Conservation (phyloP, 108 stramenopile genomes). For the Craspedostauros australis region DNA sequence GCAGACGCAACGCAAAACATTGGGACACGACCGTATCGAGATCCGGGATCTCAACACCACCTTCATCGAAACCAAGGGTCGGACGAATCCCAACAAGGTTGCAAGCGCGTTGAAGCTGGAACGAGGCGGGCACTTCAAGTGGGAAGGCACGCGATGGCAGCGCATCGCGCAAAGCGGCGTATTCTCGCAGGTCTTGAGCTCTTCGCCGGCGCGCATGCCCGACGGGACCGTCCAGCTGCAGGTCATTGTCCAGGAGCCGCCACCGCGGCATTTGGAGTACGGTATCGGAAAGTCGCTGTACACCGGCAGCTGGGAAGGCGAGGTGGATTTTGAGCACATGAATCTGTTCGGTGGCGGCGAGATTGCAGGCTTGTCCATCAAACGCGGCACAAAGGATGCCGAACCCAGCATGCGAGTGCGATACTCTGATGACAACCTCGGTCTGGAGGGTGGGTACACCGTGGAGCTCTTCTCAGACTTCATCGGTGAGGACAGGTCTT, state of each 20-base stretch:
- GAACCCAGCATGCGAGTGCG: slow-evolving; percentile 33
- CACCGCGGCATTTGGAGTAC: slow-evolving; percentile 74
- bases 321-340: slow-evolving; percentile 67
- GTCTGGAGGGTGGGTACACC: slow-evolving; percentile 61
- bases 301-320: slow-evolving; percentile 73
- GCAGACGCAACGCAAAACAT: slow-evolving; percentile 8
- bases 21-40: slow-evolving; percentile 8
- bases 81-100: slow-evolving; percentile 51
- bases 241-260: slow-evolving; percentile 64
- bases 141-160: slow-evolving; percentile 33
- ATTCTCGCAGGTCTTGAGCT: slow-evolving; percentile 26
- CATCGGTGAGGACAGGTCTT: slow-evolving; percentile 46
- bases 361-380: slow-evolving; percentile 44
- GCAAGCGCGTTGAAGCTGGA: slow-evolving; percentile 47
- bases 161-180: slow-evolving; percentile 49
- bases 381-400: slow-evolving; percentile 62
- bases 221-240: slow-evolving; percentile 64
- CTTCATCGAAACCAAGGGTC: slow-evolving; percentile 48
- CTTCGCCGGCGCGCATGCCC: slow-evolving; percentile 26
- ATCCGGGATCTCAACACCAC: slow-evolving; percentile 40
- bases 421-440: slow-evolving; percentile 50
- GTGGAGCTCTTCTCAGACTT: slow-evolving; percentile 66
- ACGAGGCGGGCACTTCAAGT: slow-evolving; percentile 62
- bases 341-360: slow-evolving; percentile 82
- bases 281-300: slow-evolving; percentile 74